Evolutionary conservation across 768 basidiomycete species (phyloP).

Genomic region (Suillus americanus): DNA sequence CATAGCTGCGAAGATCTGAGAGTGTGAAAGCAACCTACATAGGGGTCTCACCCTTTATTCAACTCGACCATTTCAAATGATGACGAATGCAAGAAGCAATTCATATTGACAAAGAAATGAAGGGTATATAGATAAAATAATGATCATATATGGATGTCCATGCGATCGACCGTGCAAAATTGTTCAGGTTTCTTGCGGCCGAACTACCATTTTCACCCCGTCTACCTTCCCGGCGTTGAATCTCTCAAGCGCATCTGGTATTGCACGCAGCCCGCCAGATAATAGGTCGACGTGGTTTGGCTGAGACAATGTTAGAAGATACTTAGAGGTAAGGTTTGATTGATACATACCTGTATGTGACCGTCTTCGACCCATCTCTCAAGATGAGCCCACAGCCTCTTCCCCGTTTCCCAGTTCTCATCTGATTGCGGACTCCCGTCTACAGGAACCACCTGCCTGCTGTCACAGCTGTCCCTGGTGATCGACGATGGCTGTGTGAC

Average conservation of each 20-base stretch:
- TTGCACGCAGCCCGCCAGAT: slow-evolving; percentile 41
- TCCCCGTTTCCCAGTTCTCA: slow-evolving; percentile 34
- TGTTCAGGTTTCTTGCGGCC: slow-evolving; percentile 42
- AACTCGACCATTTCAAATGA: neutral
- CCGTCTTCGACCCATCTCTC: slow-evolving; percentile 30
- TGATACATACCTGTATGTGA: slow-evolving; percentile 27
- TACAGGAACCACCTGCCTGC: slow-evolving; percentile 29
- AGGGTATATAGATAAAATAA: slow-evolving; percentile 6
- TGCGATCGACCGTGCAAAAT: neutral
- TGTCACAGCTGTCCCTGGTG: slow-evolving; percentile 24
- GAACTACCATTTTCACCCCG: slow-evolving; percentile 43
- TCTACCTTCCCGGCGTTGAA: slow-evolving; percentile 42
- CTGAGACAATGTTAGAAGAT: slow-evolving; percentile 23
- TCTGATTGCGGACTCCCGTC: slow-evolving; percentile 33
- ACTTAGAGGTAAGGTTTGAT: neutral
- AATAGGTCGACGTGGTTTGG: slow-evolving; percentile 44
- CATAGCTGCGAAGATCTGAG: slow-evolving; percentile 13
- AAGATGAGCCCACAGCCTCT: slow-evolving; percentile 30
- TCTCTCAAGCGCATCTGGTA: slow-evolving; percentile 41
- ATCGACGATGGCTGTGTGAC: slow-evolving; percentile 34
- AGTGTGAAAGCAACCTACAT: neutral
- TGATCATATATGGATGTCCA: slow-evolving; percentile 1
- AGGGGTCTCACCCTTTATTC: neutral
- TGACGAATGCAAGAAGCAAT: neutral
- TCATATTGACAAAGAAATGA: slow-evolving; percentile 1